phyloP scores from a whole-genome alignment of 768 basidiomycete species.

The Termitomyces bulborhizus region DNA sequence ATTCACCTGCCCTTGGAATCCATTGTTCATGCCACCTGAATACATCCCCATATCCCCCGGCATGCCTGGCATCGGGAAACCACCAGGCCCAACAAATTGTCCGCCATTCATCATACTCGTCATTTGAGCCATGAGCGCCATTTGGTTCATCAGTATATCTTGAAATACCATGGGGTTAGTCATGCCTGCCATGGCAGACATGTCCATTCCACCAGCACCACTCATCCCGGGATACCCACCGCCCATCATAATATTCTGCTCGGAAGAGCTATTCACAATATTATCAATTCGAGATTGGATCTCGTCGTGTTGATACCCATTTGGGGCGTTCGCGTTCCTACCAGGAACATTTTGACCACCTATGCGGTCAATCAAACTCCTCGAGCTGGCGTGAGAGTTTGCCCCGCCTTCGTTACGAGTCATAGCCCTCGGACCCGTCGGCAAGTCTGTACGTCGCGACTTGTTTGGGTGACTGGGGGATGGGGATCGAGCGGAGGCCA shows the following conservation, averaged over 20 bases:
- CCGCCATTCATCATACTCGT: slow-evolving; percentile 71
- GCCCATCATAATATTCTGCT: slow-evolving; percentile 52
- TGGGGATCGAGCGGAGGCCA: slow-evolving; percentile 62
- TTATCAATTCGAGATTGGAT: slow-evolving; percentile 77
- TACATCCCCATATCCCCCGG: slow-evolving; percentile 49
- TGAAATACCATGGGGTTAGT: slow-evolving; percentile 70
- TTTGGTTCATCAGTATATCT: slow-evolving; percentile 89
- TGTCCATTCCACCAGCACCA: slow-evolving; percentile 49
- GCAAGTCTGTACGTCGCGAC: slow-evolving; percentile 66
- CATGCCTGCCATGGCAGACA: slow-evolving; percentile 52
- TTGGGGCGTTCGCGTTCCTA: slow-evolving; percentile 24
- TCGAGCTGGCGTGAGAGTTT: slow-evolving; percentile 25
- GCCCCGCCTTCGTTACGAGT: slow-evolving; percentile 32
- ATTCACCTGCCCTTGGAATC: slow-evolving; percentile 29
- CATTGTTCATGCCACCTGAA: slow-evolving; percentile 32
- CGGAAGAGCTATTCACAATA: slow-evolving; percentile 54
- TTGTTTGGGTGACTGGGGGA: slow-evolving; percentile 64
- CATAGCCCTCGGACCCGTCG: slow-evolving; percentile 87
- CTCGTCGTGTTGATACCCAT: slow-evolving; percentile 50
- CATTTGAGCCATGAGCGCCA: slow-evolving; percentile 93
- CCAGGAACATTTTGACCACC: slow-evolving; percentile 45
- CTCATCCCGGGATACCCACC: slow-evolving; percentile 38
- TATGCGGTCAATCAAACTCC: slow-evolving; percentile 80
- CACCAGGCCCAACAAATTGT: slow-evolving; percentile 50
- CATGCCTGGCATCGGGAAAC: slow-evolving; percentile 56